Base-by-base conservation (phyloP, 1,139 yeast genomes). In the Diutina neorugosa region DNA sequence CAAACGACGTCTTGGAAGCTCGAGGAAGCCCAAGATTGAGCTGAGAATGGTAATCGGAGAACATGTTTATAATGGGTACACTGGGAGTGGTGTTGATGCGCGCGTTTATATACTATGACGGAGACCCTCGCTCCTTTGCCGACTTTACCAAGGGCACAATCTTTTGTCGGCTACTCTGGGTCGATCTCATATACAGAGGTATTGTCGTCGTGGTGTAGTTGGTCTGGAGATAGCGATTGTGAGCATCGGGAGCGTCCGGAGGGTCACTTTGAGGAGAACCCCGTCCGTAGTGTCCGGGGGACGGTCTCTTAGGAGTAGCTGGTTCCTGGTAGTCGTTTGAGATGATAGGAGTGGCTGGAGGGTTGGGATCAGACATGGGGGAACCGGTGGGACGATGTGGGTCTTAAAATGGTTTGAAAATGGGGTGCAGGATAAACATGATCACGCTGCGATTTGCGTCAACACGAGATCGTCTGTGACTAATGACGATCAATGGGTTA, bases 131-230 rank as follows among this genome's bases (percentile, higher is more conserved):
- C 14, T 11, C n/a, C n/a, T 31, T 31, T 14, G 37, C 37, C 37
- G 37, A 8, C 37, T 31, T 31, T 2, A 11, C 14, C 37, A 31
- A 31, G 9, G 37, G 37, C n/a, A 12, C n/a, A 5, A 31, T n/a
- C 14, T 25, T 20, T 23, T 44, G 48, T 20, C 48, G 48, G 12
- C 31, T 20, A 21, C 48, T 44, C 19, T 44, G 31, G 14, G 48
- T 44, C 9, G 48, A 44, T 16, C 48, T 21, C 48, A 44, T 44
- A 14, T 44, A 44, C 48, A 44, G 48, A 8, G 48, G 48, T 14
- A 44, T 14, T 12, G 18, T 8, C 2, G 37, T 31, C n/a, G 37
- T 31, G 14, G 37, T 1, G 37, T 11, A 4, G 37, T 31, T 31
- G 37, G n/a, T 31, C 37, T 31, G 37, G 37, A n/a, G n/a, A 31